Base-by-base conservation (phyloP, 108 stramenopile species). In the Cyclotella choctawhatcheeana region DNA sequence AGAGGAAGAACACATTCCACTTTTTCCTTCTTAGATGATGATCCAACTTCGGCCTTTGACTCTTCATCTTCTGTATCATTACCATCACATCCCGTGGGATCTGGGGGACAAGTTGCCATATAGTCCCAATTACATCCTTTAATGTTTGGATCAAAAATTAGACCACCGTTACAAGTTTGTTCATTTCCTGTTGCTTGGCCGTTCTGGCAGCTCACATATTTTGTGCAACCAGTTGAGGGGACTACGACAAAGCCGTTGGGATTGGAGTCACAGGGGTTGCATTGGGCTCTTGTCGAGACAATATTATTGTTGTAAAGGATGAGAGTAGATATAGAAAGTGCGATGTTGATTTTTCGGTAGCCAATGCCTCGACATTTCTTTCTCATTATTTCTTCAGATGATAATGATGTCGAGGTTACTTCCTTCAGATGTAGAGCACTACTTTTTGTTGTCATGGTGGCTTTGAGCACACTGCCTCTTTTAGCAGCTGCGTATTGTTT, bases 71-170 rank as follows among this genome's bases (percentile, higher is more conserved):
- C 51, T 1, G 27, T 14, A 5, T 30, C 45, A 21, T 2, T 5
- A 30, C 24, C 30, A 5, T 14, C 45, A 30, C 6, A n/a, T n/a
- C 29, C 63, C 7, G 6, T 5, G 45, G 45, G 47, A 21, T 67
- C 65, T 5, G 47, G 26, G 24, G 65, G 18, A 34, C 65, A 67
- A 52, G 50, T 67, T 51, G 53, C 65, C 50, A 20, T 10, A 53
- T 67, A 53, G 21, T 67, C 65, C 65, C 65, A 67, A 33, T 67
- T 67, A 45, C 65, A 67, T 6, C 65, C 65, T 33, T 35, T 37
- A 5, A 67, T 67, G 20, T 33, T 35, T 20, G 27, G 2, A 34
- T 67, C 65, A 21, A 67, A 67, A 8, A 67, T 33, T 7, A 67
- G 20, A 6, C 65, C 65, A 4, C 30, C 5, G 25, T 67, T 67